phyloP scores from a whole-genome alignment of 257 asterid species.

The Galeopsis tetrahit region DNA sequence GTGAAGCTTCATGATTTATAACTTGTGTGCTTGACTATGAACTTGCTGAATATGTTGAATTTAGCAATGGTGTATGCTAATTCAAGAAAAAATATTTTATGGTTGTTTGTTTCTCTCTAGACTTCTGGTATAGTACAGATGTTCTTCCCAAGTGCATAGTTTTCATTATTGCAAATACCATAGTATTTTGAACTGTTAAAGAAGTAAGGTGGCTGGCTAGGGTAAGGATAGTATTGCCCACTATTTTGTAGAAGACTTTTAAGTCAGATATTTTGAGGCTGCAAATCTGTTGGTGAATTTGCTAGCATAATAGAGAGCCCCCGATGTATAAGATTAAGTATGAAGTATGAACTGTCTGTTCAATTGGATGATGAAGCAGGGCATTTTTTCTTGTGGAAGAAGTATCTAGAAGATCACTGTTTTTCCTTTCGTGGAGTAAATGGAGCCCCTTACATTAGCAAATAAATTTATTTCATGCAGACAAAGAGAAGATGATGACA shows the following conservation, averaged over 20 bases:
- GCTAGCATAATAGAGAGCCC: conserved; percentile 21
- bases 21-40: not conserved
- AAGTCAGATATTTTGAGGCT: not conserved
- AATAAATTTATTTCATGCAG: conserved; percentile 52
- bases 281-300: conserved; percentile 25
- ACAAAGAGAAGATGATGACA: conserved; percentile 83
- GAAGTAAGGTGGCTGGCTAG: conserved; percentile 14
- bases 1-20: conserved; percentile 7
- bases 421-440: conserved; percentile 31
- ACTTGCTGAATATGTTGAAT: conserved; percentile 12
- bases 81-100: not conserved
- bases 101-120: conserved; percentile 4
- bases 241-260: not conserved
- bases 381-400: conserved; percentile 28
- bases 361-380: conserved; percentile 42
- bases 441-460: conserved; percentile 30
- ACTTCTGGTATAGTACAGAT: conserved; percentile 12
- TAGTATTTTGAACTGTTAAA: not conserved
- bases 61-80: conserved; percentile 1
- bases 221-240: not conserved
- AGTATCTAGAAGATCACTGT: conserved; percentile 34
- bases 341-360: conserved; percentile 34
- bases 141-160: not conserved
- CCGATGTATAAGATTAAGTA: conserved; percentile 26
- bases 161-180: not conserved